Base-by-base conservation (phyloP, 2,329 filamentous ascomycete genomes). In the Ceratocystis destructans region DNA sequence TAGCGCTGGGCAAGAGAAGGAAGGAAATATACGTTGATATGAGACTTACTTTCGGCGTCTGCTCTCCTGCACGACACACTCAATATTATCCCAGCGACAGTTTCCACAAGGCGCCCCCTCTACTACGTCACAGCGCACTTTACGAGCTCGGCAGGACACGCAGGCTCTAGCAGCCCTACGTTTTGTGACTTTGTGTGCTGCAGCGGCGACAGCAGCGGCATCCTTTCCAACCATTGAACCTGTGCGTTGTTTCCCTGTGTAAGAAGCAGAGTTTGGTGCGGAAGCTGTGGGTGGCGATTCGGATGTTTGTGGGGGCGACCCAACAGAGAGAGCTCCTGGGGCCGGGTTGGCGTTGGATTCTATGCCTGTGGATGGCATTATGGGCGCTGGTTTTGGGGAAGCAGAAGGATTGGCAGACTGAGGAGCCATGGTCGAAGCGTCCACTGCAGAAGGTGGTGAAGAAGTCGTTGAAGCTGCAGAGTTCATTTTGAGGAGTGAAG, bases 101-200 rank as follows among this genome's bases (percentile, higher is more conserved):
- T 96, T 96, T 66, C 89, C 91, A 75, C 90, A 96, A 1, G 90
- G 90, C 55, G 87, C 87, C 62, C 88, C 87, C 75, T 96, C 90
- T 68, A 94, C 90, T 66, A 96, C 91, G 78, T 96, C 92, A 78
- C 92, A 96, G 67, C 92, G 85, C 53, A 96, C 92, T 75, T 96
- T 96, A 73, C 92, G 86, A 67, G 88, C 86, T 72, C 92, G 84
- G 76, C 92, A 96, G 71, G 88, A 90, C 69, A 90, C 89, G 75
- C 92, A 96, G 20, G 92, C 92, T 71, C 93, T 89, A 8, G 91
- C 90, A n/a, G 92, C 91, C 73, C 92, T 84, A 72, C 91, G 83
- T 77, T 96, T 96, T 64, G 77, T 83, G 69, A 80, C 72, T 73
- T 84, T 85, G 68, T 76, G 73, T 10, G 76, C 72, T 12, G 71